These are phyloP conservation scores for Inonotus hispidus DNA, from an alignment of 1,284 basidiomycete genomes.

Conservation along the genomic window DNA sequence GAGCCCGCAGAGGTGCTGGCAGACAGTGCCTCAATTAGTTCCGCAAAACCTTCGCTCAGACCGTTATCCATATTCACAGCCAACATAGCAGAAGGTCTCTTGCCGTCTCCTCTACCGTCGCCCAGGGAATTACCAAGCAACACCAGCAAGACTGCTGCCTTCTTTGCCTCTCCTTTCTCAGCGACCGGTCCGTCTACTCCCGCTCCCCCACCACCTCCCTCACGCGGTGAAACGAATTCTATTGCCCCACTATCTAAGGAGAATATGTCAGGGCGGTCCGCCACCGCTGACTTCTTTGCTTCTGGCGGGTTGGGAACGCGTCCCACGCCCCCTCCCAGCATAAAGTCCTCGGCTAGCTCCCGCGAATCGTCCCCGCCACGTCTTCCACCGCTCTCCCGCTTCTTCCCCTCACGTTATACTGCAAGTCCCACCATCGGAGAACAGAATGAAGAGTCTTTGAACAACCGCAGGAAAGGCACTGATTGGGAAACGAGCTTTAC, in stretches of 20 bases:
- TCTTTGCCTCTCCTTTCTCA: constrained; percentile 35
- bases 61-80: constrained; percentile 3
- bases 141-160: constrained; percentile 23
- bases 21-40: not conserved
- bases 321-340: constrained; percentile 18
- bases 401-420: constrained; percentile 20
- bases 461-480: constrained; percentile 1
- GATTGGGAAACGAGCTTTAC: constrained; percentile 19
- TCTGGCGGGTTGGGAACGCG: constrained; percentile 14
- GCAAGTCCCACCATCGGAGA: constrained; percentile 3
- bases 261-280: constrained; percentile 20
- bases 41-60: not conserved
- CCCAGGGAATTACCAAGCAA: constrained; percentile 6
- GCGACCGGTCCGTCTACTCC: constrained; percentile 27
- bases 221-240: constrained; percentile 13
- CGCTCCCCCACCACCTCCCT: constrained; percentile 24
- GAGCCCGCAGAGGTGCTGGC: not conserved
- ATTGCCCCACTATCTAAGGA: not conserved
- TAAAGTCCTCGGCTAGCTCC: constrained; percentile 18
- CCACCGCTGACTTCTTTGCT: constrained; percentile 34
- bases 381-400: constrained; percentile 18
- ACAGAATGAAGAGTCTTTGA: not conserved
- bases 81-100: constrained; percentile 1
- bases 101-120: constrained; percentile 15
- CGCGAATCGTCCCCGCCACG: constrained; percentile 13